Base-by-base conservation (phyloP, 345 rosid species). In the Turnera subulata region DNA sequence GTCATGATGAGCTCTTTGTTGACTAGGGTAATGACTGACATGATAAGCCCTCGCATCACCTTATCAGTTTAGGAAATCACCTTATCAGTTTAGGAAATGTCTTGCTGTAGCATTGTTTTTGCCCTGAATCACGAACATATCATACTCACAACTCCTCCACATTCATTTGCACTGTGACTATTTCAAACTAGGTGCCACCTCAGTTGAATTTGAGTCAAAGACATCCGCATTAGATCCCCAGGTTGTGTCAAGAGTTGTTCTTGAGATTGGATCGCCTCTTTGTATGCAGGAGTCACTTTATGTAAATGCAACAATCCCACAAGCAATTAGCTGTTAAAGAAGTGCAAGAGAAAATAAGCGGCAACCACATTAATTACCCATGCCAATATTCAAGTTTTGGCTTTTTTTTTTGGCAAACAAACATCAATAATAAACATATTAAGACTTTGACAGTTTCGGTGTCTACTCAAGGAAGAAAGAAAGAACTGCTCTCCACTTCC, bases 131-230 rank as follows among this genome's bases (percentile, higher is more conserved):
- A 18, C 20, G 25, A 12, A 48, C 64, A 39, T 32, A 6, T 20
- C 21, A 17, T 44, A 58, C 48, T 53, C 6, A 57, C 24, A 14
- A 38, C 47, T 46, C 19, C 53, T 63, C 59, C 50, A 46, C 66
- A 48, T 58, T 48, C 58, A 45, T 29, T 43, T 20, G 45, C 22
- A 48, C 22, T 35, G 35, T 9, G 21, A 66, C 79, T 83, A 89
- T 35, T 92, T 94, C 84, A 86, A 79, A 74, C 91, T 83, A 59
- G 94, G 97, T 1, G 95, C 96, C 67, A 86, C 91, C 75, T 92
- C 97, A 6, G 97, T 89, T n/a, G 97, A 96, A 58, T 89, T 92
- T n/a, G 93, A 86, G 66, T 92, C 98, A 0, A 92, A 89, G 38
- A 86, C 85, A 66, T 91, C 96, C 0, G 95, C 67, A 62, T 61